These are phyloP conservation scores for Gossypium schwendimanii DNA, from an alignment of 441 rosid genomes.

Conservation along the genomic window DNA sequence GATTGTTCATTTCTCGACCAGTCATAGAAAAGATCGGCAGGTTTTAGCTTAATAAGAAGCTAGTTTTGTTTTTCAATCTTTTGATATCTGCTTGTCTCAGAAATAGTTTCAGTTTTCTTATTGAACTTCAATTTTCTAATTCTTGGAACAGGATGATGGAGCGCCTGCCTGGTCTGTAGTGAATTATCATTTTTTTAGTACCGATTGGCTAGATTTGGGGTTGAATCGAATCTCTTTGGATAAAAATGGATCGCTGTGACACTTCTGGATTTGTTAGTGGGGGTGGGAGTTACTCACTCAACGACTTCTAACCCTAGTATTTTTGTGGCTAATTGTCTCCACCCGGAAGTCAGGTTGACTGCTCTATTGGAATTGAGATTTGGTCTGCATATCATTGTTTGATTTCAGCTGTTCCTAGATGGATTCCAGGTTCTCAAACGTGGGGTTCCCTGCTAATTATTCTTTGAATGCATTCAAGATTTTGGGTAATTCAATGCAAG, in stretches of 20 bases:
- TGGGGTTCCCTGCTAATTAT: slow-evolving; percentile 40
- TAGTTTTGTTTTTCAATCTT: neutral
- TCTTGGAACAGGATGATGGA: slow-evolving; percentile 49
- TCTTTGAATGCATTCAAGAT: slow-evolving; percentile 48
- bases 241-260: slow-evolving; percentile 63
- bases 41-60: neutral
- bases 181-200: slow-evolving; percentile 12
- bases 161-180: slow-evolving; percentile 16
- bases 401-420: slow-evolving; percentile 31
- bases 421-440: slow-evolving; percentile 48
- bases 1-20: neutral
- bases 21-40: neutral
- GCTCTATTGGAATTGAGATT: slow-evolving; percentile 29
- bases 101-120: neutral
- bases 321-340: slow-evolving; percentile 29
- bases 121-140: neutral
- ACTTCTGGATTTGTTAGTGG: slow-evolving; percentile 88
- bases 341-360: slow-evolving; percentile 59
- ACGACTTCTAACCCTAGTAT: slow-evolving; percentile 31
- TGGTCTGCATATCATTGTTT: slow-evolving; percentile 32
- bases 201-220: slow-evolving; percentile 18
- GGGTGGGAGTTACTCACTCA: slow-evolving; percentile 43
- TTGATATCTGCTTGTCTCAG: neutral
- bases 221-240: slow-evolving; percentile 17
- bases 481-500: slow-evolving; percentile 41